Evolutionary conservation across 2,329 filamentous ascomycete genomes (phyloP).

Genomic region (Diaporthe capsici): DNA sequence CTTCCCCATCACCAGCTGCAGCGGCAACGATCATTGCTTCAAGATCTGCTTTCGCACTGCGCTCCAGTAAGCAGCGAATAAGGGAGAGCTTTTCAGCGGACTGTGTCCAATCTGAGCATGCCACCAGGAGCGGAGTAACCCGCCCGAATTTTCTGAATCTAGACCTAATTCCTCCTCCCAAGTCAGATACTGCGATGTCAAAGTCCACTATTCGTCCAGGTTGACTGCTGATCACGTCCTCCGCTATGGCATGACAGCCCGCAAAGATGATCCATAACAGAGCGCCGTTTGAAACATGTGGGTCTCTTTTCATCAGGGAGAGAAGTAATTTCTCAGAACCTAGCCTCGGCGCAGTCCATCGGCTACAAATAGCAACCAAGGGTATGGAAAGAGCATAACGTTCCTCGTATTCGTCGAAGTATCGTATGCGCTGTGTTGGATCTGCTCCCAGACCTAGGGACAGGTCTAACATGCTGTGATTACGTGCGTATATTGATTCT

Average conservation of each 20-base stretch:
- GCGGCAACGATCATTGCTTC: not conserved
- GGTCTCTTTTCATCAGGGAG: not conserved
- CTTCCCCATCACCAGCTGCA: not conserved
- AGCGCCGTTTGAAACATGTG: not conserved
- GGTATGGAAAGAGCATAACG: rapidly evolving
- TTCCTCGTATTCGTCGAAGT: rapidly evolving
- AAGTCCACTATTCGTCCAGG: not conserved
- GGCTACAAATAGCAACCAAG: not conserved
- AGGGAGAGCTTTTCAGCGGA: not conserved
- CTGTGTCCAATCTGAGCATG: not conserved
- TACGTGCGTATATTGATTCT: not conserved
- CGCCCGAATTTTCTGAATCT: rapidly evolving
- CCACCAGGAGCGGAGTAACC: not conserved
- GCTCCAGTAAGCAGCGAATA: not conserved
- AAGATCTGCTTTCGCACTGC: not conserved
- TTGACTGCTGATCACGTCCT: not conserved
- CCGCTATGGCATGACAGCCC: not conserved
- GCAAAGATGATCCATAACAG: not conserved
- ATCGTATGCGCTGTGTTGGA: not conserved
- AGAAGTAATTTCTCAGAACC: not conserved
- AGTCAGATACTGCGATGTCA: not conserved
- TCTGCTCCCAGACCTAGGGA: not conserved
- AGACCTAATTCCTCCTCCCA: rapidly evolving
- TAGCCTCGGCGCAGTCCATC: too few relatives aligned
- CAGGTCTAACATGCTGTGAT: not conserved